Conservation (phyloP, 805 yeast genomes). For the Wickerhamiella qilinensis region DNA sequence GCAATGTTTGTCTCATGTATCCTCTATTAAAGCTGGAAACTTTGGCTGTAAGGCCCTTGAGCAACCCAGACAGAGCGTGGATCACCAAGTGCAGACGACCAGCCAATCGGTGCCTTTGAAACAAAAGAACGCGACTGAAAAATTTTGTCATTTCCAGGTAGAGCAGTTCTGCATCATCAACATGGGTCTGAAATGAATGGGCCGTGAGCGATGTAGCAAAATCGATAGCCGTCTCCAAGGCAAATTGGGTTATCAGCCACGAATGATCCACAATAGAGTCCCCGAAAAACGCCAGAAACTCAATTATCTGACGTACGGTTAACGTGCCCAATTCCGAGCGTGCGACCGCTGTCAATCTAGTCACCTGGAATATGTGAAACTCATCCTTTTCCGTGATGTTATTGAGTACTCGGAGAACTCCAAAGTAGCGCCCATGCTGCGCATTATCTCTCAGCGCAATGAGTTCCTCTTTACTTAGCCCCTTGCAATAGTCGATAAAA, state of each 20-base stretch:
- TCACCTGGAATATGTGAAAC: background rate
- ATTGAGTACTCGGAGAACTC: background rate
- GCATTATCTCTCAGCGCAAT: constrained; percentile 4
- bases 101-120: constrained; percentile 53
- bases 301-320: constrained; percentile 3
- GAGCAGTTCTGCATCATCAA: constrained; percentile 16
- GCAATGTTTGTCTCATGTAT: background rate
- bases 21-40: background rate
- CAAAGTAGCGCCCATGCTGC: constrained; percentile 2
- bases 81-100: constrained; percentile 59
- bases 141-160: constrained; percentile 31
- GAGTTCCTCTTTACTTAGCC: constrained; percentile 4
- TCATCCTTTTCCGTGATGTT: background rate
- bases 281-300: constrained; percentile 24
- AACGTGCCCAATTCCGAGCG: background rate
- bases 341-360: constrained; percentile 1
- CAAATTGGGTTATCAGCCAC: constrained; percentile 51
- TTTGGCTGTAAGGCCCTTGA: constrained; percentile 29
- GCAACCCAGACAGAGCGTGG: constrained; percentile 30
- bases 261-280: constrained; percentile 30
- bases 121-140: constrained; percentile 43
- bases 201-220: constrained; percentile 20
- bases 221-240: constrained; percentile 39
- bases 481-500: constrained; percentile 4
- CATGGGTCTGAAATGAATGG: constrained; percentile 8